These are phyloP conservation scores for Lachancea kluyveri DNA, from an alignment of 805 yeast genomes.

Conservation along the genomic window DNA sequence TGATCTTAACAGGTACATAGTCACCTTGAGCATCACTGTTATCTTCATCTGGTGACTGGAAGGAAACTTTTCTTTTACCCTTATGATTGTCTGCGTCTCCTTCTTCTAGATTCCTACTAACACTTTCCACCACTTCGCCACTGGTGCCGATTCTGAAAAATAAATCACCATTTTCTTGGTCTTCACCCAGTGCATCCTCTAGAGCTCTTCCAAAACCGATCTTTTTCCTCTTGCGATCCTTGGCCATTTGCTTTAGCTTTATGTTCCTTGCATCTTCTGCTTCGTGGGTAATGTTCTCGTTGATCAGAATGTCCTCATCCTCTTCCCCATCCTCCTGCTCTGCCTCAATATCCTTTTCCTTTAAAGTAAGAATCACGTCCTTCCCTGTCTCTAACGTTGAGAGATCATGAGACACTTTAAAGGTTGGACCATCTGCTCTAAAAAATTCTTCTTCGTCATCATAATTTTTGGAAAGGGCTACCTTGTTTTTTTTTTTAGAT, in stretches of 20 bases:
- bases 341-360: slow-evolving; percentile 33
- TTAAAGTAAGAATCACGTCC: slow-evolving; percentile 49
- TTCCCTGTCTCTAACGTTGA: slow-evolving; percentile 33
- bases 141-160: not conserved
- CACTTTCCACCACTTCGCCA: not conserved
- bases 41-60: slow-evolving; percentile 6
- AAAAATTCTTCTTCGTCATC: slow-evolving; percentile 20
- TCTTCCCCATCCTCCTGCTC: slow-evolving; percentile 28
- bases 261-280: slow-evolving; percentile 28
- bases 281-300: slow-evolving; percentile 21
- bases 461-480: no score
- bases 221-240: slow-evolving; percentile 29
- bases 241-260: slow-evolving; percentile 28
- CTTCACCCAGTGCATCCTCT: slow-evolving; percentile 16
- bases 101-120: slow-evolving; percentile 14
- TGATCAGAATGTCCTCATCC: slow-evolving; percentile 24
- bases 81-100: slow-evolving; percentile 7
- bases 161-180: not conserved
- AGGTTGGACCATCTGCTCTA: slow-evolving; percentile 25
- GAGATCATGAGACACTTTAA: slow-evolving; percentile 47
- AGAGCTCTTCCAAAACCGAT: slow-evolving; percentile 15
- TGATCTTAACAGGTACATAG: slow-evolving; percentile 37
- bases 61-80: slow-evolving; percentile 18
- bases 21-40: slow-evolving; percentile 16
- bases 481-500: slow-evolving; percentile 5